These are phyloP conservation scores for Filobasidium uniguttulatum DNA, from an alignment of 1,284 basidiomycete species.

Conservation along the genomic window DNA sequence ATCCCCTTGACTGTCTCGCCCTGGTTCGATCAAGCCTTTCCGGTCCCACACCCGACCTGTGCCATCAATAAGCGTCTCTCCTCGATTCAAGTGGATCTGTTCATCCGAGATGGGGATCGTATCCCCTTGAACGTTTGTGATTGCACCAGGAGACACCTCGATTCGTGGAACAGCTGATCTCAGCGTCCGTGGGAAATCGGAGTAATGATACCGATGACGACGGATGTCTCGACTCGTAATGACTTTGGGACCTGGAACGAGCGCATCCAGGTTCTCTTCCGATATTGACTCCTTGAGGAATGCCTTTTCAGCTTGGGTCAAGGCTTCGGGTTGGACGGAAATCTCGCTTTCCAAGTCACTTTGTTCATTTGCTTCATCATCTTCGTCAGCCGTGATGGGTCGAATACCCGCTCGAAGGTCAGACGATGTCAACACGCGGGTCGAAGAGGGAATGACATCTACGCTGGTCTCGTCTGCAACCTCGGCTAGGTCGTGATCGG, in stretches of 20 bases:
- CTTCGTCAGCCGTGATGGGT: neutral
- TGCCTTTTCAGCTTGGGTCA: constrained; percentile 8
- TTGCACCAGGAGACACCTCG: constrained; percentile 13
- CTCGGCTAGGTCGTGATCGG: too few species aligned
- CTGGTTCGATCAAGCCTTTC: constrained; percentile 12
- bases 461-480: too few species aligned
- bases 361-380: neutral
- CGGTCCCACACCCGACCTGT: constrained; percentile 13
- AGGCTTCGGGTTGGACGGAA: neutral
- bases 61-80: constrained; percentile 14
- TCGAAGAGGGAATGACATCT: too few species aligned
- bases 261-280: constrained; percentile 2
- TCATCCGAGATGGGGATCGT: constrained; percentile 12
- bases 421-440: neutral
- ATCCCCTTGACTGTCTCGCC: constrained; percentile 2
- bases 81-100: constrained; percentile 7
- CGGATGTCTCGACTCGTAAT: constrained; percentile 5
- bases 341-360: neutral
- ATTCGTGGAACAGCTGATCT: constrained; percentile 6
- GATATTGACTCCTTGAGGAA: neutral
- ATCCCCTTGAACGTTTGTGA: constrained; percentile 9
- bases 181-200: neutral
- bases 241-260: constrained; percentile 8
- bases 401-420: neutral
- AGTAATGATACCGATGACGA: neutral